Evolutionary conservation across 2,329 filamentous ascomycete genomes (phyloP).

Genomic region (Neofusicoccum parvum): DNA sequence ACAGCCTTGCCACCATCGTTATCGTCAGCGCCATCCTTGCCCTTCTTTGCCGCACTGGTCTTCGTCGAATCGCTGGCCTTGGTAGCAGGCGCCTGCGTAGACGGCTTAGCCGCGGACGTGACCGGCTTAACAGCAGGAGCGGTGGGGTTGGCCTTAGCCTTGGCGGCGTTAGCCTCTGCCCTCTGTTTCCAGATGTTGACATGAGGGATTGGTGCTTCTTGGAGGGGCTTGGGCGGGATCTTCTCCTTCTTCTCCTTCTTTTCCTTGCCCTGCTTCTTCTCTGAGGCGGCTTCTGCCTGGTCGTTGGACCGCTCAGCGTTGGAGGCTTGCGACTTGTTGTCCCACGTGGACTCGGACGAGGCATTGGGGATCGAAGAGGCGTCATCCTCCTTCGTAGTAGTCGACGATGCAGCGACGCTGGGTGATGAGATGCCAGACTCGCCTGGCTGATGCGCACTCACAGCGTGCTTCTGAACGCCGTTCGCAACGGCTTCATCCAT

Average conservation of each 20-base stretch:
- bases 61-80: constrained; percentile 19
- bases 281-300: constrained; percentile 28
- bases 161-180: constrained; percentile 55
- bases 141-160: constrained; percentile 38
- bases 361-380: constrained; percentile 63
- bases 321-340: constrained; percentile 64
- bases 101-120: constrained; percentile 8
- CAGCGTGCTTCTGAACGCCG: constrained; percentile 26
- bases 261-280: constrained; percentile 54
- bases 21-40: constrained; percentile 21
- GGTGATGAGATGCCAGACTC: constrained; percentile 51
- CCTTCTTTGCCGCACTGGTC: constrained; percentile 29
- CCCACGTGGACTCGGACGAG: constrained; percentile 68
- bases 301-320: constrained; percentile 63
- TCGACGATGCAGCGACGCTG: constrained; percentile 56
- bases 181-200: constrained; percentile 90
- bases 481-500: constrained; percentile 28
- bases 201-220: constrained; percentile 77
- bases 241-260: constrained; percentile 47
- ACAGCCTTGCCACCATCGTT: constrained; percentile 27
- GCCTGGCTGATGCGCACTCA: constrained; percentile 23
- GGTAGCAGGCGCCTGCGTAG: constrained; percentile 26
- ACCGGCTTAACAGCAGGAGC: constrained; percentile 39
- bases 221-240: constrained; percentile 61
- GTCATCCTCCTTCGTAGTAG: constrained; percentile 62